Percentiles rank a stretch among this genome's conserved stretches.
Conservation (phyloP, 148 eudicot species). For the Rhododendron williamsianum region DNA sequence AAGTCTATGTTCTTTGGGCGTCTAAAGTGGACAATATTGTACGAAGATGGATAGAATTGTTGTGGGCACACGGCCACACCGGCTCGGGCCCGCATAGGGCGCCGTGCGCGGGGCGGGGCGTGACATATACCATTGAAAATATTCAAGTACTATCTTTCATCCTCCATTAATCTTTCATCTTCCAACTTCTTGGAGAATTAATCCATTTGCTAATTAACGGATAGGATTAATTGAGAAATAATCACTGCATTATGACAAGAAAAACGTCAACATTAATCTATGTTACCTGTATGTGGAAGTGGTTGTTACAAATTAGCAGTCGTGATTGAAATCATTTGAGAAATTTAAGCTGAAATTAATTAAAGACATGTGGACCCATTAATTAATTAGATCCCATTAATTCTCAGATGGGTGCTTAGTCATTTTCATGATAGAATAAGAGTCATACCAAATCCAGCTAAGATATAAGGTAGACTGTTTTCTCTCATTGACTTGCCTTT, state of each 20-base stretch:
- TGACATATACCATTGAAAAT: background rate
- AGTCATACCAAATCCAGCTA: slow-evolving; percentile 10
- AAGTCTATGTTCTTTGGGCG: no score
- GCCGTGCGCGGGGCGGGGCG: no score
- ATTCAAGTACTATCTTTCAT: background rate
- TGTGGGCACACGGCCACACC: no score
- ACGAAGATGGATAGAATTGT: no score
- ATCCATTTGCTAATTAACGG: background rate
- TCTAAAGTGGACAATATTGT: no score
- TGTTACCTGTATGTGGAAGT: background rate
- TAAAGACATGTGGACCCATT: background rate
- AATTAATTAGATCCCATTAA: background rate
- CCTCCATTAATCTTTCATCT: background rate
- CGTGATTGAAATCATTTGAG: background rate
- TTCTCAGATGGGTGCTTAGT: background rate
- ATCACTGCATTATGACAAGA: background rate
- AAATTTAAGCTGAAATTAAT: background rate
- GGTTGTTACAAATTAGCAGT: background rate
- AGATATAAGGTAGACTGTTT: background rate
- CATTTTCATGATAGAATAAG: slow-evolving; percentile 7
- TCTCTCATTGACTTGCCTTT: background rate
- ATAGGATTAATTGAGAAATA: background rate
- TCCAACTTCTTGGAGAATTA: background rate
- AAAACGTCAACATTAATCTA: background rate
- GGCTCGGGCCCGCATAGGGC: no score